Base-by-base conservation (phyloP, 257 asterid species). In the Paraleonurus japonicus region DNA sequence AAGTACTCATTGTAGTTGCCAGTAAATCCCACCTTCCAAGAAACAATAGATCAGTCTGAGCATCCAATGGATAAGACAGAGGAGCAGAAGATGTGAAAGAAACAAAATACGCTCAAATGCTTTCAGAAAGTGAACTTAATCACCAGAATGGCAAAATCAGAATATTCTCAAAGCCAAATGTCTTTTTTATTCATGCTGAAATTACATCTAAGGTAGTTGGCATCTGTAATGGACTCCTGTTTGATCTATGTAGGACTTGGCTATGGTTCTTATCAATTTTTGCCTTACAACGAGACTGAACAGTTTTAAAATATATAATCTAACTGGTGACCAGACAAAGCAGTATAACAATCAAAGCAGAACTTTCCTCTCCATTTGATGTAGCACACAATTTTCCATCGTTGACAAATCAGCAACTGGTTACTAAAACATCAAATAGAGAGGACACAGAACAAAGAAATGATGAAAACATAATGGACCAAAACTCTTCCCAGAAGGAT, bases 1-100 rank as follows among this genome's bases (percentile, higher is more conserved):
- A 89, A 92, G 75, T 95, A 95, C 88, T 92, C 99, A 16, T 62
- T 58, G 85, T 95, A 95, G 85, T 95, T 89, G 65, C 99, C 99
- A 61, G 99, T 89, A 73, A 95, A 95, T 69, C 79, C 86, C 78
- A 85, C 85, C 98, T 95, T 55, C 73, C 26, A 85, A 61, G 32
- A 75, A 78, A 45, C 6, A 75, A 81, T 66, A 72, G 28, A 67
- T 76, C 63, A 80, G 73, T 73, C 69, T 43, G 50, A 61, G 47
- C 65, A 60, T 24, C 68, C 26, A 39, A 50, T 4, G 51, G 51
- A 71, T 16, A 62, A 71, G 71, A 75, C 32, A 6, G 61, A 66
- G 67, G 66, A 61, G 61, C 26, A 51, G 22, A 76, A 3, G 57
- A 23, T 3, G 5, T 26, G 50, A 51, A 58, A 72, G 47, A 67